These are phyloP conservation scores for Teratosphaeria gauchensis DNA, from an alignment of 2,329 filamentous ascomycete species.

Conservation along the genomic window DNA sequence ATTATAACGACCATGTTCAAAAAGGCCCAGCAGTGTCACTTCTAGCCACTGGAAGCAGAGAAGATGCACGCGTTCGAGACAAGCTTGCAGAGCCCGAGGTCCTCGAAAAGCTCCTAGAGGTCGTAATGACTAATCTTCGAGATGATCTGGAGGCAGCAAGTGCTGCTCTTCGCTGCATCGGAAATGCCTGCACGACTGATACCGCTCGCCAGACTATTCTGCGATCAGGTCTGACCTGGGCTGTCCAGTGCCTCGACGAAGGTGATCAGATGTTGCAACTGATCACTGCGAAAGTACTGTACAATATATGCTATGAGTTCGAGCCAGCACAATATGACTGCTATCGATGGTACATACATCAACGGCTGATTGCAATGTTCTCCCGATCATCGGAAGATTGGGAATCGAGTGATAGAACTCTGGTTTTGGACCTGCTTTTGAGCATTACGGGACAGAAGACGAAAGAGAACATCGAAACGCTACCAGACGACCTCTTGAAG, in stretches of 20 bases:
- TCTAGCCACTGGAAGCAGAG: constrained; percentile 15
- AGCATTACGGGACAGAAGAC: constrained; percentile 18
- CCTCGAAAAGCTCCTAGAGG: constrained; percentile 8
- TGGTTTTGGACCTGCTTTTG: constrained; percentile 18
- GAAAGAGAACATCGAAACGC: constrained; percentile 2
- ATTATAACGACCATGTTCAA: not conserved
- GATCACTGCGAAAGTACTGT: constrained; percentile 30
- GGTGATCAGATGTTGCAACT: constrained; percentile 4
- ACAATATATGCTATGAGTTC: constrained; percentile 34
- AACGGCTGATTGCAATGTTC: constrained; percentile 9
- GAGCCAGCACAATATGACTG: constrained; percentile 16
- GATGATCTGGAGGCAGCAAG: constrained; percentile 4
- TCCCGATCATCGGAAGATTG: not conserved
- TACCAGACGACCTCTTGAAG: constrained; percentile 7
- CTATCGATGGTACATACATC: constrained; percentile 12
- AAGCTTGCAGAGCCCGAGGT: constrained; percentile 7
- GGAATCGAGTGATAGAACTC: not conserved
- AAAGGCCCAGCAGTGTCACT: constrained; percentile 2
- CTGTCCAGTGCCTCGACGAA: constrained; percentile 7
- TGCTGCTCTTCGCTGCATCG: constrained; percentile 21
- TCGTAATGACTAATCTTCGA: not conserved
- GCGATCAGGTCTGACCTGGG: constrained; percentile 8
- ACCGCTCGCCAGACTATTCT: not conserved
- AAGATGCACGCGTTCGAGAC: constrained; percentile 4
- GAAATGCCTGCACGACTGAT: constrained; percentile 22